Evolutionary conservation across 2,329 filamentous ascomycete genomes (phyloP).

Genomic region (Peltaster fructicola): DNA sequence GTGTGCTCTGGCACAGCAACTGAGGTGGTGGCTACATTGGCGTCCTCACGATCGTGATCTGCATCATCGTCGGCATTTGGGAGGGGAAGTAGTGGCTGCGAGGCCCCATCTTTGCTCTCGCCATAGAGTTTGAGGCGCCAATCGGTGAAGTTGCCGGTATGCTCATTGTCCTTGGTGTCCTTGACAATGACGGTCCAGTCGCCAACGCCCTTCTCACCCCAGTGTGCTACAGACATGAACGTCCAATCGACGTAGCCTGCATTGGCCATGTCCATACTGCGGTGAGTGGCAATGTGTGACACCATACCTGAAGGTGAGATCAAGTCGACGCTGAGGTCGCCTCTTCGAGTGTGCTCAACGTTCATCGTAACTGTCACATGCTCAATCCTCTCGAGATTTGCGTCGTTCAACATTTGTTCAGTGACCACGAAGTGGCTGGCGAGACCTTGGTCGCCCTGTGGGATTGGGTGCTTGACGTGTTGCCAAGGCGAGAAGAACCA

Average conservation of each 20-base stretch:
- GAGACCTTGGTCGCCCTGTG: slow-evolving; percentile 66
- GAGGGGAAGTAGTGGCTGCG: slow-evolving; percentile 60
- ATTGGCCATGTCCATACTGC: slow-evolving; percentile 47
- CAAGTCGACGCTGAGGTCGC: slow-evolving; percentile 83
- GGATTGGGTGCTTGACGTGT: slow-evolving; percentile 70
- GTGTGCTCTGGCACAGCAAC: slow-evolving; percentile 29
- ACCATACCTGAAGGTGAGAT: slow-evolving; percentile 66
- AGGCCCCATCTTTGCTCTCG: slow-evolving; percentile 59
- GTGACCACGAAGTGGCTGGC: slow-evolving; percentile 70
- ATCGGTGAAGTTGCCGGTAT: slow-evolving; percentile 65
- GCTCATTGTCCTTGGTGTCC: slow-evolving; percentile 61
- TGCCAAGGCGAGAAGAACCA: slow-evolving; percentile 93
- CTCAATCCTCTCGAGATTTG: slow-evolving; percentile 74
- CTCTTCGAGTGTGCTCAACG: slow-evolving; percentile 66
- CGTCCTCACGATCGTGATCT: slow-evolving; percentile 50
- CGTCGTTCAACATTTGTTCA: slow-evolving; percentile 56
- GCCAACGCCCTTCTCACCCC: slow-evolving; percentile 76
- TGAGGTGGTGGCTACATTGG: slow-evolving; percentile 43
- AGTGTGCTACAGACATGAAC: slow-evolving; percentile 96
- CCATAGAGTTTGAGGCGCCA: slow-evolving; percentile 94
- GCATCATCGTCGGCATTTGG: slow-evolving; percentile 70
- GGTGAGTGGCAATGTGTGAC: slow-evolving; percentile 65
- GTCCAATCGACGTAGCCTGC: slow-evolving; percentile 87
- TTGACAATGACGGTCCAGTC: slow-evolving; percentile 85
- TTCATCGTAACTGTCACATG: slow-evolving; percentile 99